Evolutionary conservation across 108 stramenopile genomes (phyloP).

Genomic region (Conticribra weissflogii): DNA sequence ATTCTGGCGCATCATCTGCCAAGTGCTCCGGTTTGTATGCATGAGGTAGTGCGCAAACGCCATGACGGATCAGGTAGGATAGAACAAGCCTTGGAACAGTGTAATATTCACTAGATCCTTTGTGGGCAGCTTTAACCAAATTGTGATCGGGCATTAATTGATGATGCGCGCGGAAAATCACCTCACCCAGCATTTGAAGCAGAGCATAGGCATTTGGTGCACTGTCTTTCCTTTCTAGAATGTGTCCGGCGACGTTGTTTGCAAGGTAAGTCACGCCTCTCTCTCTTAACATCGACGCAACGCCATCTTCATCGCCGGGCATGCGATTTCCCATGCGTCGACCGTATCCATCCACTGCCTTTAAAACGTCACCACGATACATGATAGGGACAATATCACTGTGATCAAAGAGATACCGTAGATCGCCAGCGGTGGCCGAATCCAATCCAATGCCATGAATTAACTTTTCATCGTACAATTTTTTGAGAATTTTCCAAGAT

Average conservation of each 20-base stretch:
- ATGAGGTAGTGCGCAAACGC: constrained; percentile 33
- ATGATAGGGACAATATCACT: constrained; percentile 26
- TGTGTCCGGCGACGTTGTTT: constrained; percentile 40
- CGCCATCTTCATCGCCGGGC: constrained; percentile 9
- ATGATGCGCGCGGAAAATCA: constrained; percentile 36
- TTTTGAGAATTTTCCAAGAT: constrained; percentile 32
- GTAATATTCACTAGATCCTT: constrained; percentile 34
- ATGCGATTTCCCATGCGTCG: constrained; percentile 17
- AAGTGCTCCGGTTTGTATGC: constrained; percentile 47
- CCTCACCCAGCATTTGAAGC: constrained; percentile 31
- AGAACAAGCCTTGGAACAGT: constrained; percentile 43
- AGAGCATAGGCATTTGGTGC: constrained; percentile 38
- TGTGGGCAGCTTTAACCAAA: constrained; percentile 8
- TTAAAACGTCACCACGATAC: constrained; percentile 38
- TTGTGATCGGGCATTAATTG: constrained; percentile 13
- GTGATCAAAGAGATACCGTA: constrained; percentile 20
- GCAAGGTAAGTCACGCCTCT: constrained; percentile 31
- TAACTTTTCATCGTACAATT: constrained; percentile 27
- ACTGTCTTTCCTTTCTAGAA: constrained; percentile 18
- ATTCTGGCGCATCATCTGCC: constrained; percentile 44
- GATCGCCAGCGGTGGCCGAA: constrained; percentile 15
- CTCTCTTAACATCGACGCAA: constrained; percentile 28
- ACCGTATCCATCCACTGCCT: constrained; percentile 41
- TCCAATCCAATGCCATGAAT: constrained; percentile 41
- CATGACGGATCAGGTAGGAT: constrained; percentile 35